These are phyloP conservation scores for Yamagishiella unicocca DNA, from an alignment of 139 green algal species.

Conservation along the genomic window DNA sequence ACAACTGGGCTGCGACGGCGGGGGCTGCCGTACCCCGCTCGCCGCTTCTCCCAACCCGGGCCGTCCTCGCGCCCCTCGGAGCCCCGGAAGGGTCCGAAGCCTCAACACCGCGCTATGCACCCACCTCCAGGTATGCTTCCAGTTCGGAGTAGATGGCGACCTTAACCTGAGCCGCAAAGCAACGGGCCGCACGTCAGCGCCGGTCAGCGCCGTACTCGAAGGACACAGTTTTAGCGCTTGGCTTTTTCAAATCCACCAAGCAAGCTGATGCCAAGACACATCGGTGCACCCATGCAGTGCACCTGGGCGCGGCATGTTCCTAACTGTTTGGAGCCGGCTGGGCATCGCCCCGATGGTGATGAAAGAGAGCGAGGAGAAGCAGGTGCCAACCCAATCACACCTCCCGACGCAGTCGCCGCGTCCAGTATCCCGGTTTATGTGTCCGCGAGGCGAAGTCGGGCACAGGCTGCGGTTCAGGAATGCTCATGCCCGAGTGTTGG, in stretches of 20 bases:
- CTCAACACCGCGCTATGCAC: not conserved
- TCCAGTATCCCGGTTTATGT: slow-evolving; percentile 1
- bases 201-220: no score
- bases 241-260: no score
- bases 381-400: not conserved
- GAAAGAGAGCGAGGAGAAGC: no score
- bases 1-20: no score
- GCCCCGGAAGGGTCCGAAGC: not conserved
- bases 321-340: no score
- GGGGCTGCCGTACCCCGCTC: no score
- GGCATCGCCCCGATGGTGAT: no score
- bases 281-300: no score
- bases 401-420: not conserved
- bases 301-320: no score
- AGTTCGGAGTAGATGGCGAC: not conserved
- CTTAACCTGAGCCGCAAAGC: not conserved
- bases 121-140: slow-evolving; percentile 1
- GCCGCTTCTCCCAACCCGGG: no score
- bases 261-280: no score
- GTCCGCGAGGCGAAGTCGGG: not conserved
- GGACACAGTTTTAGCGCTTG: no score
- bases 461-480: not conserved
- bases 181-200: not conserved
- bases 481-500: not conserved
- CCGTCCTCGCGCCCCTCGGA: not conserved